phyloP scores from a whole-genome alignment of 257 asterid species.

The Anisodus acutangulus region DNA sequence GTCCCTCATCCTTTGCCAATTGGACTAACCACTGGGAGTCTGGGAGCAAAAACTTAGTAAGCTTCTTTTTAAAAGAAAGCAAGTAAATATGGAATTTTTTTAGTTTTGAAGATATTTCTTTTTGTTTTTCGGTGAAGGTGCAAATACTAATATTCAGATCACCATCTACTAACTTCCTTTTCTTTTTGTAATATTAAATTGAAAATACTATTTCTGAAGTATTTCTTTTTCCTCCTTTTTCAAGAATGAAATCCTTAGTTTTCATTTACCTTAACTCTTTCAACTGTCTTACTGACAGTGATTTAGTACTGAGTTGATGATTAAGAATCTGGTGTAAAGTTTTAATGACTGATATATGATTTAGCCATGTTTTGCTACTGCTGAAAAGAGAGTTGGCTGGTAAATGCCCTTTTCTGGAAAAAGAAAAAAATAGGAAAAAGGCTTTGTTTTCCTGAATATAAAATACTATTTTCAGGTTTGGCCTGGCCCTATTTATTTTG shows the following conservation, averaged over 20 bases:
- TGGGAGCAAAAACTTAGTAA: neutral
- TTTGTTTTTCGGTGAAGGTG: neutral
- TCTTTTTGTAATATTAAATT: too few species aligned
- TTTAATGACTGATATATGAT: neutral
- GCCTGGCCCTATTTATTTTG: conserved; percentile 34
- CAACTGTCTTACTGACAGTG: too few species aligned
- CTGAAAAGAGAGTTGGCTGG: neutral
- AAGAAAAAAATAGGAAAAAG: neutral
- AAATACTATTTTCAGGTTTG: conserved; percentile 32
- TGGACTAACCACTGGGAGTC: too few species aligned
- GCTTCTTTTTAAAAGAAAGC: too few species aligned
- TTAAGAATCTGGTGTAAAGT: neutral
- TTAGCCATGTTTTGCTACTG: neutral
- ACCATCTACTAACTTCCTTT: neutral
- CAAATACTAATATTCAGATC: too few species aligned
- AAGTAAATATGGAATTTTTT: neutral
- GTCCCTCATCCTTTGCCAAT: too few species aligned
- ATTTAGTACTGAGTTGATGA: neutral
- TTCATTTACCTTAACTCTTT: too few species aligned
- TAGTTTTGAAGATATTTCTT: neutral
- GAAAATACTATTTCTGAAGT: too few species aligned
- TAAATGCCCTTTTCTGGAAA: too few species aligned
- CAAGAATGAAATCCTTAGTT: neutral
- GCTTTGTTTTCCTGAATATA: neutral
- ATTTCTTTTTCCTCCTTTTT: too few species aligned